Conservation (phyloP, 2,329 filamentous ascomycete species). For the Phialophora expanda region DNA sequence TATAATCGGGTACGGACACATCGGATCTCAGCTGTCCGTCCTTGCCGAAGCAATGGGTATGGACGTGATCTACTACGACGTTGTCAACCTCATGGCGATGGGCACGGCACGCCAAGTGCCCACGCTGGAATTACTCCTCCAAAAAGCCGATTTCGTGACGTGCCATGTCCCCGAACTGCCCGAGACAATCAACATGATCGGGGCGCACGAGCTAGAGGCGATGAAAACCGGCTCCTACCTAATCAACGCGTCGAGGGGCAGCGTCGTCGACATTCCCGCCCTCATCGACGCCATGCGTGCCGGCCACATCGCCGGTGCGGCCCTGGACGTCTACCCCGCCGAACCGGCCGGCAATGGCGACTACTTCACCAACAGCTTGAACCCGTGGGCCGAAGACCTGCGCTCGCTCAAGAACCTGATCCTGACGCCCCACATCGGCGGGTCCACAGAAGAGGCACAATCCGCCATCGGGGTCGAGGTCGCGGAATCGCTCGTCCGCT, state of each 20-base stretch:
- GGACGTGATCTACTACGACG: slow-evolving; percentile 96
- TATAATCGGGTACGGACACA: slow-evolving; percentile 97
- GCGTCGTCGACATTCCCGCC: slow-evolving; percentile 90
- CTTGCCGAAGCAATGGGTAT: slow-evolving; percentile 97
- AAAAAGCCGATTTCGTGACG: slow-evolving; percentile 86
- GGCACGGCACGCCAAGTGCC: slow-evolving; percentile 85
- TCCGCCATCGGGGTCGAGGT: slow-evolving; percentile 95
- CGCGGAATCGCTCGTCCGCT: slow-evolving; percentile 81
- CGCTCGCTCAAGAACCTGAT: slow-evolving; percentile 88
- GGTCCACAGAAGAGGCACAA: slow-evolving; percentile 96
- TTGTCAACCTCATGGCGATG: slow-evolving; percentile 90
- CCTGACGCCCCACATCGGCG: slow-evolving; percentile 94
- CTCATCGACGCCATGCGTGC: slow-evolving; percentile 83
- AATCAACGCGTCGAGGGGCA: slow-evolving; percentile 94
- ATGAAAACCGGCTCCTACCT: slow-evolving; percentile 95
- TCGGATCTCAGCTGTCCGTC: slow-evolving; percentile 93
- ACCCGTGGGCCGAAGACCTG: slow-evolving; percentile 83
- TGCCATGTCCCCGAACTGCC: slow-evolving; percentile 91
- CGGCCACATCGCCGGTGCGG: slow-evolving; percentile 89
- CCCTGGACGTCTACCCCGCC: slow-evolving; percentile 93
- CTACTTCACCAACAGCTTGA: slow-evolving; percentile 86
- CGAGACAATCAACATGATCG: slow-evolving; percentile 93
- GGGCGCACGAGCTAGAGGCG: slow-evolving; percentile 73
- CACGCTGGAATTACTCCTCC: slow-evolving; percentile 75
- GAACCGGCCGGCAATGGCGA: slow-evolving; percentile 94